Evolutionary conservation across 257 asterid genomes (phyloP).

Genomic region (Nicotiana knightiana): DNA sequence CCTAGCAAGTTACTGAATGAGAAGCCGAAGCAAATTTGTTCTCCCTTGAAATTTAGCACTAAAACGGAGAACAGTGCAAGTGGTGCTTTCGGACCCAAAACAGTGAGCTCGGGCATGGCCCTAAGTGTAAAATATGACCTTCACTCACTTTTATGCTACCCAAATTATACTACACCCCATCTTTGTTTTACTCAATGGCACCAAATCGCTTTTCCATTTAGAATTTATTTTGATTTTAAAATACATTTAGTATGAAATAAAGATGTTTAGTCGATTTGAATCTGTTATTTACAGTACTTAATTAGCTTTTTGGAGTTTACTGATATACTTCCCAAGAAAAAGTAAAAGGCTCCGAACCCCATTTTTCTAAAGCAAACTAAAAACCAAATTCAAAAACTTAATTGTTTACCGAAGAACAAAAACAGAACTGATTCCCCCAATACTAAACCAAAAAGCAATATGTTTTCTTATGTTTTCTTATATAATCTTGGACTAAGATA

Average conservation of each 20-base stretch:
- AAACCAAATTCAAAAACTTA: no score
- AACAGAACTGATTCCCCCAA: no score
- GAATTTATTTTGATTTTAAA: background rate
- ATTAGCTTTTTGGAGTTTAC: background rate
- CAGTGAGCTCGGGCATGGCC: background rate
- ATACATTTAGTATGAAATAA: background rate
- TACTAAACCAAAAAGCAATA: no score
- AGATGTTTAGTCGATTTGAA: background rate
- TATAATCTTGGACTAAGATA: no score
- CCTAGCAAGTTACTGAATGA: background rate
- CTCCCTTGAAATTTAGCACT: background rate
- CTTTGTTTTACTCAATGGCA: background rate
- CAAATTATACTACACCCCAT: background rate
- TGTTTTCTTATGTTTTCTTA: no score
- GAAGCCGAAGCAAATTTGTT: background rate
- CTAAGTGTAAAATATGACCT: no score
- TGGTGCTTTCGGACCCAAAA: no score
- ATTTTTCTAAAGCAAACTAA: background rate
- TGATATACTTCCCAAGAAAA: background rate
- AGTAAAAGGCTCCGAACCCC: background rate
- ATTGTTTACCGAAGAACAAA: no score
- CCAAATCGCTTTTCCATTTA: background rate
- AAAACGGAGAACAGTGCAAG: background rate
- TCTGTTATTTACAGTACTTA: background rate
- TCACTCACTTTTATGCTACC: background rate